Evolutionary conservation across 495 filamentous ascomycete genomes (phyloP).

Genomic region (Aspergillus mulundensis): DNA sequence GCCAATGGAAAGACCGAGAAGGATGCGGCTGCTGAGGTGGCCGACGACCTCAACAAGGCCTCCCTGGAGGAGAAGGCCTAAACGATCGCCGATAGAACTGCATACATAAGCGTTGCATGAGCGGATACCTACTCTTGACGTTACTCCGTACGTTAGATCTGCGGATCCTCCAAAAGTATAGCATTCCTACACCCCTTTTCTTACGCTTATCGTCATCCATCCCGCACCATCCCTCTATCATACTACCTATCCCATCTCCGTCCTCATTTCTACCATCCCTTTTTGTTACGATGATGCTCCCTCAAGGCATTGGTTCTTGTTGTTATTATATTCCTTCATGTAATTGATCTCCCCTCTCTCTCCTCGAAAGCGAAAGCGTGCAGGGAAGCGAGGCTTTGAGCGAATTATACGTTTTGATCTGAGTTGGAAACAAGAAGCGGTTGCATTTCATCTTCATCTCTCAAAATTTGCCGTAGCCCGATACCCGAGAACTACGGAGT

Average conservation of each 20-base stretch:
- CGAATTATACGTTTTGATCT: constrained; percentile 19
- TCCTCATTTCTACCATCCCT: neutral
- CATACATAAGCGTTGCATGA: constrained; percentile 14
- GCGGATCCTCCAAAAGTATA: constrained; percentile 9
- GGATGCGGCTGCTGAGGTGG: constrained; percentile 52
- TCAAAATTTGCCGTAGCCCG: neutral
- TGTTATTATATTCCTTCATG: constrained; percentile 13
- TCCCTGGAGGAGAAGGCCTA: constrained; percentile 54
- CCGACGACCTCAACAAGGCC: constrained; percentile 56
- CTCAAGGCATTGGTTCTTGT: constrained; percentile 8
- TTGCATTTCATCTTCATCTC: neutral
- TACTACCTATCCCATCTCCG: neutral
- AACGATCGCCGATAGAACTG: constrained; percentile 13
- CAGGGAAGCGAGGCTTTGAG: constrained; percentile 15
- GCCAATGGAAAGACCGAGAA: constrained; percentile 54
- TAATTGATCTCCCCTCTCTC: constrained; percentile 13
- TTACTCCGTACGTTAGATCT: constrained; percentile 1
- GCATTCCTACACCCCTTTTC: constrained; percentile 9
- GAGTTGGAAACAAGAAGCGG: constrained; percentile 12
- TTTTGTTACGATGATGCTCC: constrained; percentile 3
- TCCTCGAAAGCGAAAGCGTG: constrained; percentile 1
- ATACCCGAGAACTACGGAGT: neutral
- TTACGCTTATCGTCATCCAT: neutral
- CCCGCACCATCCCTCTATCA: neutral
- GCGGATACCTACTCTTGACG: constrained; percentile 9